Percentiles rank a stretch among this genome's conserved stretches.
Conservation (phyloP, 129 eudicot species). For the Tagetes patula region DNA sequence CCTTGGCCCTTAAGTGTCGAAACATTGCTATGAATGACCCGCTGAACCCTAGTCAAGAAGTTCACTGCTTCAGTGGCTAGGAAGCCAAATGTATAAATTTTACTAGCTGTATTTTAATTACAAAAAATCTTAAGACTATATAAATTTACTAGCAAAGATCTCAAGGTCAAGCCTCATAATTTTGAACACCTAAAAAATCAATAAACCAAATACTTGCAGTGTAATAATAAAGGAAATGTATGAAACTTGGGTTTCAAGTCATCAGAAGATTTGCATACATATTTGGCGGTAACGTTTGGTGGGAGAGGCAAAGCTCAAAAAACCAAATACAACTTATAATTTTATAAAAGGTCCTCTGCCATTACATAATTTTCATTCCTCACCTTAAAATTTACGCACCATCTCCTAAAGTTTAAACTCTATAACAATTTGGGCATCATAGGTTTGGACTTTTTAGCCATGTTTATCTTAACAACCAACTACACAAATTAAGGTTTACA, state of each 20-base stretch:
- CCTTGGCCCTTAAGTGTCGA: too few species aligned
- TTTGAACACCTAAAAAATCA: background rate
- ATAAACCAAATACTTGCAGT: background rate
- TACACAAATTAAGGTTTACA: too few species aligned
- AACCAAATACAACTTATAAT: slow-evolving; percentile 15
- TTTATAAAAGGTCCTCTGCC: slow-evolving; percentile 12
- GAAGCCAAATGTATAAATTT: too few species aligned
- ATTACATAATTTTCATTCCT: slow-evolving; percentile 1
- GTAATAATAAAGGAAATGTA: slow-evolving; percentile 20
- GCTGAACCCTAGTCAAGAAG: too few species aligned
- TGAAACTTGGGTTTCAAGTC: slow-evolving; percentile 20
- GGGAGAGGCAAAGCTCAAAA: slow-evolving; percentile 43
- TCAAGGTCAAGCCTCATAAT: background rate
- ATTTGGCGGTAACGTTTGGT: slow-evolving; percentile 80
- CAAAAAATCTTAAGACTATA: background rate
- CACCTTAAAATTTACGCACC: slow-evolving; percentile 22
- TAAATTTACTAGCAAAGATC: background rate
- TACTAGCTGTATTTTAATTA: background rate
- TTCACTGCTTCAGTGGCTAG: too few species aligned
- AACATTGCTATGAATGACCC: too few species aligned
- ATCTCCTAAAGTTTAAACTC: background rate
- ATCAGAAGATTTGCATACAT: slow-evolving; percentile 23
- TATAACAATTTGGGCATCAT: background rate
- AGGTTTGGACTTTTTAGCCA: background rate
- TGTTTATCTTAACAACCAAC: background rate